Percentiles rank a stretch among this genome's conserved stretches.
Conservation (phyloP, 495 filamentous ascomycete genomes). For the Penicillium pancosmium region DNA sequence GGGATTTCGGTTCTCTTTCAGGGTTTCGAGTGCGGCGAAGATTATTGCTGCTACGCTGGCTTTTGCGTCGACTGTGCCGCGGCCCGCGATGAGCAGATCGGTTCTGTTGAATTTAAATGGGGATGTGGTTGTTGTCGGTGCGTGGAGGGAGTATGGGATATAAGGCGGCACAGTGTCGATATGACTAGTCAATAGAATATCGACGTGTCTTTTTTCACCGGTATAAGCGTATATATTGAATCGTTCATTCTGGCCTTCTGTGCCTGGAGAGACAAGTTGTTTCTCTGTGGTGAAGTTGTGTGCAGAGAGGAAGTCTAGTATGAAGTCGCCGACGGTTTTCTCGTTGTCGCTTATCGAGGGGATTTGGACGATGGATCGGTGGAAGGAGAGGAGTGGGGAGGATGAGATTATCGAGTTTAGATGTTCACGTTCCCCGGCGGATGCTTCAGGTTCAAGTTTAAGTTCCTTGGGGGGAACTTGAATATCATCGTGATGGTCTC, state of each 20-base stretch:
- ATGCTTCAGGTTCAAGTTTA: too few species aligned
- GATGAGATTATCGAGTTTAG: too few species aligned
- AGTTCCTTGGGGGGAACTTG: too few species aligned
- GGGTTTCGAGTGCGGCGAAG: not conserved
- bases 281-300: not conserved
- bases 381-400: too few species aligned
- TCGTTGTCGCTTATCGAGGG: not conserved
- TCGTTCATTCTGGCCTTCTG: not conserved
- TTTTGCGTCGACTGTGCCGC: not conserved
- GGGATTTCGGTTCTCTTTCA: not conserved
- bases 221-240: not conserved
- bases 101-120: not conserved
- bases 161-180: not conserved
- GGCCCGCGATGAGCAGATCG: not conserved
- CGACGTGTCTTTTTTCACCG: not conserved
- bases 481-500: too few species aligned
- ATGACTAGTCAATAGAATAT: not conserved
- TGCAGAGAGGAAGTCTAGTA: not conserved
- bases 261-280: not conserved
- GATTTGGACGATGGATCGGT: too few species aligned
- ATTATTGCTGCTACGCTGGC: not conserved
- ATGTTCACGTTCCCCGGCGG: too few species aligned
- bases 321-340: not conserved
- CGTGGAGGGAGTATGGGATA: slow-evolving; percentile 14
- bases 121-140: too few species aligned